Percentiles rank a stretch among this genome's conserved stretches.
Evolutionary conservation across 148 eudicot genomes (phyloP).

Genomic region (Heliamphora exappendiculata): DNA sequence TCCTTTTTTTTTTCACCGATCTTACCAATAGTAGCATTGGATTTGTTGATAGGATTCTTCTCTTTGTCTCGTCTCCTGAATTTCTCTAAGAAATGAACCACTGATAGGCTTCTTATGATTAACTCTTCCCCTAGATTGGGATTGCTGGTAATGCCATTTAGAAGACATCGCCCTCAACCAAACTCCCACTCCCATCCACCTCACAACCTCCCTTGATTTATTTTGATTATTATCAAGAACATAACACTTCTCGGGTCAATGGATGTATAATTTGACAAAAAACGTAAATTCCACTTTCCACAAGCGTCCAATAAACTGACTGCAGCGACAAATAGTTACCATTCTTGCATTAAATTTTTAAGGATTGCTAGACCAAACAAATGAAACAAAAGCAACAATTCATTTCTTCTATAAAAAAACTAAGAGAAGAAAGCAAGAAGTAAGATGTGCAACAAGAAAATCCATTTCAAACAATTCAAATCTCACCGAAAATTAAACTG

Average conservation of each 20-base stretch:
- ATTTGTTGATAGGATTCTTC: no score
- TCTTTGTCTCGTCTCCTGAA: no score
- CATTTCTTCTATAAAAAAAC: background rate
- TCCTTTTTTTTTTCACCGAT: no score
- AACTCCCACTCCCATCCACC: no score
- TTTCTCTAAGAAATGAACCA: no score
- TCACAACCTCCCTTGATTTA: no score
- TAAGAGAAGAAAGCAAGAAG: background rate
- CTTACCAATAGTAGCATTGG: no score
- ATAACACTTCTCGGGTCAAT: background rate
- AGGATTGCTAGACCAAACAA: background rate
- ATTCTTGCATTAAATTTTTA: background rate
- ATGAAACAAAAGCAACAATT: background rate
- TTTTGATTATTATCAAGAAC: background rate
- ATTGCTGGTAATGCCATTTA: no score
- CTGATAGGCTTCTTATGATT: no score
- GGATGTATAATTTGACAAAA: background rate
- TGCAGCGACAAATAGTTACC: background rate
- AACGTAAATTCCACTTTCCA: no score
- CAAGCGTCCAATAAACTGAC: background rate
- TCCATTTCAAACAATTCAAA: background rate
- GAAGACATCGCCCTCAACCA: no score
- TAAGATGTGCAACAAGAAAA: background rate
- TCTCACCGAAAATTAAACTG: background rate
- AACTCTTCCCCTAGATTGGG: no score